Base-by-base conservation (phyloP, 768 basidiomycete species). In the Phanerochaete sordida region DNA sequence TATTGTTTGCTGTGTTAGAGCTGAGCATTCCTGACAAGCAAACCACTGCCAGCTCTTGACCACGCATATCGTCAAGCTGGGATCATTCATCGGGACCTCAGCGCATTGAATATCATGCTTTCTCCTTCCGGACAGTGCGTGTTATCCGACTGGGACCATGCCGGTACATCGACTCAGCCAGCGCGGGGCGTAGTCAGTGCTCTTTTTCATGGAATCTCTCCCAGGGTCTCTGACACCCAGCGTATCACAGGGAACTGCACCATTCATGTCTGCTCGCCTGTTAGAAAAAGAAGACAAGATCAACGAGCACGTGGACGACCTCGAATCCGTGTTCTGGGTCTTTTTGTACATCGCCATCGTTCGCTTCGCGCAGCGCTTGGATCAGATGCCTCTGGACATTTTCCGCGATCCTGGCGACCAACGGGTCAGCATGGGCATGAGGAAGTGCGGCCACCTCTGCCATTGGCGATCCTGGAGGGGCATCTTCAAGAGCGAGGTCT, bases 241-340 rank as follows among this genome's bases (percentile, higher is more conserved):
- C n/a, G n/a, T n/a, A n/a, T n/a, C n/a, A n/a, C n/a, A 64, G 63
- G 63, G 62, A 23, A 64, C 63, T 1, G 63, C 62, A 62, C 47
- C 49, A 26, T 64, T 53, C 48, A 51, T 64, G 53, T 64, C 61
- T 12, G 26, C 28, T 12, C 23, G 16, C 33, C 43, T 64, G 3
- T 33, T 57, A 21, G n/a, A 39, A 13, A 26, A 62, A 28, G 56
- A 62, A 8, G 27, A 37, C 9, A 61, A 48, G 24, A 11, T 30
- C 13, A 63, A 64, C 39, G 23, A 30, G 16, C 58, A 59, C 12
- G 19, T 24, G 3, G 62, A 64, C 56, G 63, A 64, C 53, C 43
- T 64, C 6, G 63, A 64, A 56, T 62, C 63, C 21, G 30, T 35
- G 9, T 57, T 52, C 43, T 61, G 56, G 53, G 57, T 63, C 7